These are phyloP conservation scores for Aspergillus amoenus DNA, from an alignment of 2,329 filamentous ascomycete genomes.

Conservation along the genomic window DNA sequence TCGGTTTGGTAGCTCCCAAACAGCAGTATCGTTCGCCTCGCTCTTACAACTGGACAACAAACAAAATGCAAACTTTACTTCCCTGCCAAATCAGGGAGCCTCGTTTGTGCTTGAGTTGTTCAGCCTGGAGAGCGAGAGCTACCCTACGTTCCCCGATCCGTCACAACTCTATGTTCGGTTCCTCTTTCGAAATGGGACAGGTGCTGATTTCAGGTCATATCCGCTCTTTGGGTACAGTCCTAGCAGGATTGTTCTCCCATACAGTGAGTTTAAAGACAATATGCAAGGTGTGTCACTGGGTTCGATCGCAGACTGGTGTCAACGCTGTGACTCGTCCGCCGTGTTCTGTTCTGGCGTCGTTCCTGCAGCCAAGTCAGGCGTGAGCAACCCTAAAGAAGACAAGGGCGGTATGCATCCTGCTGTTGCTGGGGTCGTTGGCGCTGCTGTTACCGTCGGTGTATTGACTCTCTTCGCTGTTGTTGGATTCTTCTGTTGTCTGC, in stretches of 20 bases:
- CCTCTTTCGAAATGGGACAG: slow-evolving; percentile 57
- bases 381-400: not conserved
- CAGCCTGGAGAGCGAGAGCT: slow-evolving; percentile 36
- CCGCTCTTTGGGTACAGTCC: slow-evolving; percentile 53
- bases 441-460: slow-evolving; percentile 51
- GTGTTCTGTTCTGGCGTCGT: slow-evolving; percentile 54
- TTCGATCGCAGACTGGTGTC: slow-evolving; percentile 55
- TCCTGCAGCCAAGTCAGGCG: slow-evolving; percentile 1
- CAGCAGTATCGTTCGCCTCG: slow-evolving; percentile 53
- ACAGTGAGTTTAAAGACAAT: slow-evolving; percentile 50
- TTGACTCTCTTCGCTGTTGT: slow-evolving; percentile 43
- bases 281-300: slow-evolving; percentile 46
- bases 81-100: slow-evolving; percentile 49
- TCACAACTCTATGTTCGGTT: slow-evolving; percentile 56
- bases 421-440: slow-evolving; percentile 58
- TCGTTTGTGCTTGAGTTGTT: slow-evolving; percentile 55
- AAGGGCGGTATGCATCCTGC: slow-evolving; percentile 40
- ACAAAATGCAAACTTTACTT: slow-evolving; percentile 46
- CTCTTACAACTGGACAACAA: slow-evolving; percentile 41
- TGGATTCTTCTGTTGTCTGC: slow-evolving; percentile 46
- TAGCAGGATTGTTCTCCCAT: slow-evolving; percentile 48
- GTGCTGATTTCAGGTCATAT: slow-evolving; percentile 39
- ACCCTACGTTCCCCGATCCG: slow-evolving; percentile 39
- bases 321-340: slow-evolving; percentile 43
- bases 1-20: slow-evolving; percentile 51